Conservation (phyloP, 805 yeast species). For the Suhomyces sp. region DNA sequence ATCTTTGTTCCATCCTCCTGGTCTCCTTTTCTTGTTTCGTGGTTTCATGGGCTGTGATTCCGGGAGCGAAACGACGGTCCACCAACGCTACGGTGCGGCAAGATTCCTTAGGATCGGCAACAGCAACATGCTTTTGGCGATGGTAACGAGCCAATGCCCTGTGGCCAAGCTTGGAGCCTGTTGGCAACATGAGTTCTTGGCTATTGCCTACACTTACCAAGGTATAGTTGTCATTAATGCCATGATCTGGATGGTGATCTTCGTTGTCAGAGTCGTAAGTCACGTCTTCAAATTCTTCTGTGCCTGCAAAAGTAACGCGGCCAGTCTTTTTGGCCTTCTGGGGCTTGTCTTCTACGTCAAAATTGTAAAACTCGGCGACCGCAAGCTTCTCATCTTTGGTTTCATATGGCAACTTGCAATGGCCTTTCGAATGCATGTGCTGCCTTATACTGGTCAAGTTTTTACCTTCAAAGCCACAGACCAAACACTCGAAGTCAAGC, state of each 20-base stretch:
- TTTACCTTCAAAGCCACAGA: constrained; percentile 44
- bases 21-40: constrained; percentile 34
- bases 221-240: constrained; percentile 22
- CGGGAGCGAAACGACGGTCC: constrained; percentile 53
- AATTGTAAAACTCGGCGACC: constrained; percentile 39
- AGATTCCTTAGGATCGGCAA: constrained; percentile 52
- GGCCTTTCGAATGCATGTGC: constrained; percentile 44
- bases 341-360: constrained; percentile 18
- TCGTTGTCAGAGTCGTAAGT: constrained; percentile 9
- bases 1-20: constrained; percentile 19
- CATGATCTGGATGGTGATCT: constrained; percentile 13
- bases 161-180: constrained; percentile 80
- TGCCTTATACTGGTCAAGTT: constrained; percentile 42
- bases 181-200: constrained; percentile 69
- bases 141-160: constrained; percentile 69
- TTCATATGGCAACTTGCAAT: constrained; percentile 46
- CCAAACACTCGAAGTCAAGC: constrained; percentile 42
- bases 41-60: constrained; percentile 27
- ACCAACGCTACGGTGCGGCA: constrained; percentile 73
- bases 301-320: background rate
- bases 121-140: constrained; percentile 51
- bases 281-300: constrained; percentile 5
- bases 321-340: background rate
- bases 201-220: constrained; percentile 46
- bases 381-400: constrained; percentile 34